Base-by-base conservation (phyloP, 768 basidiomycete genomes). In the Suillus subluteus region DNA sequence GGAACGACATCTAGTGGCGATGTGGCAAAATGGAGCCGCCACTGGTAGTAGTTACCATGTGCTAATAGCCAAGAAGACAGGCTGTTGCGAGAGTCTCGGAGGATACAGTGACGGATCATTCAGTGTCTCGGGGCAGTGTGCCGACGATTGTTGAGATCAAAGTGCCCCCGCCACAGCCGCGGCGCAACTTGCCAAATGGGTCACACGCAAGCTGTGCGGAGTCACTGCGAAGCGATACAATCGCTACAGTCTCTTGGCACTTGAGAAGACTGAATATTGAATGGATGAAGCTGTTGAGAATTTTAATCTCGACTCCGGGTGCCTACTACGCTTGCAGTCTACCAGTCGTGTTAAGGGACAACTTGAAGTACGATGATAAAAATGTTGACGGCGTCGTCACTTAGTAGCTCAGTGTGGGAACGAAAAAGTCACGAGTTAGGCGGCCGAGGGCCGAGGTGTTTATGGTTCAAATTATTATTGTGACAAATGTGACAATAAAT, bases 401-500 rank as follows among this genome's bases (percentile, higher is more conserved):
- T 44, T 21, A 23, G 52, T 35, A 35, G 35, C 35, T 35, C 35
- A 61, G 23, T 41, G 59, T 50, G 65, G 59, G 68, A 52, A 46
- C 58, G 37, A 46, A 58, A 54, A 26, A 23, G 64, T 73, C 67
- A 68, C 69, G 65, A 69, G 9, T n/a, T 67, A 55, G 68, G 67
- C 65, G 69, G 70, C 72, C 73, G 67, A 48, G 48, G n/a, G 48
- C 43, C 61, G 44, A 61, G 30, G 43, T 65, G 23, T 30, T 55
- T 55, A 55, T 9, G 26, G 59, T 58, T 32, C 30, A 54, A 37
- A 64, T 73, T 69, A 67, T 52, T 52, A 52, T 66, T 73, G 66
- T 71, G 71, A 65, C 46, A 67, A 71, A 66, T 61, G 63, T 61
- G 68, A 70, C 55, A 70, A 71, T 74, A 76, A 78, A 72, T 74